Percentiles rank a stretch among this genome's conserved stretches.
These are phyloP conservation scores for Kazachstania sp. DNA, from an alignment of 1,139 yeast genomes.

Conservation along the genomic window DNA sequence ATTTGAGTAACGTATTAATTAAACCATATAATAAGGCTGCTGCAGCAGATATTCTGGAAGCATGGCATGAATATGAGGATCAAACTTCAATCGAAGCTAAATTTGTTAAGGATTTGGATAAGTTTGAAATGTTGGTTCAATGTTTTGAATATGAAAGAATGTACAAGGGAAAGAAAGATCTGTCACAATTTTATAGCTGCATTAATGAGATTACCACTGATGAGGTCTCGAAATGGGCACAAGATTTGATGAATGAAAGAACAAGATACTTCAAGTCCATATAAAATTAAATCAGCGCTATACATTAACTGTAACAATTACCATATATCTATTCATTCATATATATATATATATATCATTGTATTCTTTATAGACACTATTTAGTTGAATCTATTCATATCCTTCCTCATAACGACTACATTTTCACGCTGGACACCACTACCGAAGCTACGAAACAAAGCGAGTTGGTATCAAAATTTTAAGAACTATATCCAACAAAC, in stretches of 20 bases:
- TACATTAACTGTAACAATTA: too few species aligned
- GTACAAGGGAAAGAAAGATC: constrained; percentile 45
- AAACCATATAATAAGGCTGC: constrained; percentile 55
- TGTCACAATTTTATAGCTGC: constrained; percentile 63
- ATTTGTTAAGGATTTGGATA: constrained; percentile 89
- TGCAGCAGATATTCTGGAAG: constrained; percentile 56
- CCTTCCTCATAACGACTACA: too few species aligned
- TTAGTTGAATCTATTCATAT: too few species aligned
- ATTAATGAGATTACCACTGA: constrained; percentile 57
- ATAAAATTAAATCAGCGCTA: neutral
- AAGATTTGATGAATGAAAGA: constrained; percentile 56
- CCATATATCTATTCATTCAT: neutral
- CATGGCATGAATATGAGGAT: constrained; percentile 89
- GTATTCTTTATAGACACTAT: neutral
- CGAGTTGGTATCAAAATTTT: too few species aligned
- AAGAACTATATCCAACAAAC: too few species aligned
- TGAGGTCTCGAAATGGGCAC: constrained; percentile 66
- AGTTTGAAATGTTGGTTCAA: constrained; percentile 84
- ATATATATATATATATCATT: neutral
- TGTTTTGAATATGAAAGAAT: constrained; percentile 81
- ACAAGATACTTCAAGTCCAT: constrained; percentile 27
- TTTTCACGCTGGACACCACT: too few species aligned
- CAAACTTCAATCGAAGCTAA: constrained; percentile 74
- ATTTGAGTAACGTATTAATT: constrained; percentile 48
- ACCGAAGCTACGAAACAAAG: too few species aligned